These are phyloP conservation scores for Hanseniaspora nectarophila DNA, from an alignment of 805 yeast genomes.

Conservation along the genomic window DNA sequence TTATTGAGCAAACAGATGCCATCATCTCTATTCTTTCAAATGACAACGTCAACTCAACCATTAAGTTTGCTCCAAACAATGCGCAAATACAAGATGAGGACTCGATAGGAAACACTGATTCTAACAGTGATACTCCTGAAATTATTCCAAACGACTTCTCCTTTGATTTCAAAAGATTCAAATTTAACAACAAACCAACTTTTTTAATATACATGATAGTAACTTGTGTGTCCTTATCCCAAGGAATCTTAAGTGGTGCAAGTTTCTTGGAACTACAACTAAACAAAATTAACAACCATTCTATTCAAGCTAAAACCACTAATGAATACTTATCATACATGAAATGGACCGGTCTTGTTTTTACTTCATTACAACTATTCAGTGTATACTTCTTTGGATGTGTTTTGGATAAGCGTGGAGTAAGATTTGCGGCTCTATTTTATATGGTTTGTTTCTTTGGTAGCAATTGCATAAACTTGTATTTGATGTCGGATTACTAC, in stretches of 20 bases:
- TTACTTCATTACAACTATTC: background rate
- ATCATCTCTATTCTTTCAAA: background rate
- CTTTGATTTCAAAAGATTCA: constrained; percentile 6
- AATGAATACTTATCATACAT: background rate
- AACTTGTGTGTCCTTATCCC: background rate
- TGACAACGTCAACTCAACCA: background rate
- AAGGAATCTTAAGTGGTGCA: background rate
- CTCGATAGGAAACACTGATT: background rate
- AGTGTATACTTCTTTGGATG: constrained; percentile 4
- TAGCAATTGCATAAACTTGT: background rate
- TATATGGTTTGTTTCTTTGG: background rate
- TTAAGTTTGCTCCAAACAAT: background rate
- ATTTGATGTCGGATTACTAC: constrained; percentile 6
- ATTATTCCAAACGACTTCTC: too few relatives aligned
- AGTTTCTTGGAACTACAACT: constrained; percentile 7
- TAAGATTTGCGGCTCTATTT: background rate
- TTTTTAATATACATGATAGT: background rate
- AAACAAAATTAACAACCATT: background rate
- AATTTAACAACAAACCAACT: constrained; percentile 1
- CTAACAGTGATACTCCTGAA: too few relatives aligned
- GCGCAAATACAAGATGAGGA: background rate
- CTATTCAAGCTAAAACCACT: background rate
- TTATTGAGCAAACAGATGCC: background rate
- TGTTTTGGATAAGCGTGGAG: background rate
- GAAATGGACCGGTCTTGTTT: constrained; percentile 11